phyloP scores from a whole-genome alignment of 2,329 filamentous ascomycete genomes.

The Penicillium expansum region DNA sequence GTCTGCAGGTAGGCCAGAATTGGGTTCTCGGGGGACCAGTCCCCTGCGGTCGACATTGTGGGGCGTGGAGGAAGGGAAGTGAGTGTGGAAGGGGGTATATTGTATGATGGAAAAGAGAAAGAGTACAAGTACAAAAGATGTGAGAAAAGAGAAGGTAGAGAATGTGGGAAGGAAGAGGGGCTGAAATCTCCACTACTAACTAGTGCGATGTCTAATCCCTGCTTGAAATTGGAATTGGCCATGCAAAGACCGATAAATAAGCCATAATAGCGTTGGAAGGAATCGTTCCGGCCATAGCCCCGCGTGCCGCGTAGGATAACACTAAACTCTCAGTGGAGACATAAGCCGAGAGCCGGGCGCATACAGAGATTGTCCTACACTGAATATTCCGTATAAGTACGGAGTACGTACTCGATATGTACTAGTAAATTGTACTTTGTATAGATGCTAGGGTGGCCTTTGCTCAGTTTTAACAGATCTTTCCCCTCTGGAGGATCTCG shows the following conservation, averaged over 20 bases:
- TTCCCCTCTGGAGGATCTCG: neutral
- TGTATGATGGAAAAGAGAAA: neutral
- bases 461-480: neutral
- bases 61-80: neutral
- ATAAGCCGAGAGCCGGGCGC: neutral
- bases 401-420: neutral
- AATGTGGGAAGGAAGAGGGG: conserved; percentile 17
- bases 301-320: neutral
- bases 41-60: conserved; percentile 20
- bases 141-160: conserved; percentile 1
- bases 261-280: neutral
- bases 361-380: neutral
- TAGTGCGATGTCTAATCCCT: conserved; percentile 19
- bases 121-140: conserved; percentile 1
- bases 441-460: neutral
- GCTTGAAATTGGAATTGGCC: conserved; percentile 10
- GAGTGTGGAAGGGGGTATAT: neutral
- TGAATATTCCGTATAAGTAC: neutral
- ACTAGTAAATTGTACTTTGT: neutral
- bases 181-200: conserved; percentile 16
- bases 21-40: conserved; percentile 31
- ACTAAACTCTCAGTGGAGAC: conserved; percentile 1
- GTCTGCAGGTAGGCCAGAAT: conserved; percentile 39
- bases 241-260: conserved; percentile 3
- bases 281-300: conserved; percentile 1